These are phyloP conservation scores for Aspergillus fischeri DNA, from an alignment of 2,329 filamentous ascomycete species.

Conservation along the genomic window DNA sequence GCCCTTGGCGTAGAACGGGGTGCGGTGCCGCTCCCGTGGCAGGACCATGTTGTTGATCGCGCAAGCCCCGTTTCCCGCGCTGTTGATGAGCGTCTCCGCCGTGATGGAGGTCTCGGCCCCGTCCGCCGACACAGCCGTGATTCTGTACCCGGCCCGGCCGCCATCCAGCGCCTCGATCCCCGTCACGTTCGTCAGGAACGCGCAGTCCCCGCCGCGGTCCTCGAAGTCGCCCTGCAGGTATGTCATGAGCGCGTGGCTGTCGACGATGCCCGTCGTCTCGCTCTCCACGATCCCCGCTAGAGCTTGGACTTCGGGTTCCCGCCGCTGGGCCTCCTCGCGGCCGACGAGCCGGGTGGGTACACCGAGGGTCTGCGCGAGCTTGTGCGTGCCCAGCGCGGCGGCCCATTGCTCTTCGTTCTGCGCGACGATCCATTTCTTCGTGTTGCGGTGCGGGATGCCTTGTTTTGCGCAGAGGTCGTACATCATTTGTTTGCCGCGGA, in stretches of 20 bases:
- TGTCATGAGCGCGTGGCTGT: conserved; percentile 81
- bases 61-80: conserved; percentile 75
- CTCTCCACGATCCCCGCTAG: conserved; percentile 73
- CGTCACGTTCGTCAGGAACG: conserved; percentile 64
- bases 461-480: conserved; percentile 71
- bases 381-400: conserved; percentile 51
- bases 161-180: conserved; percentile 51
- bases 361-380: conserved; percentile 50
- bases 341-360: conserved; percentile 72
- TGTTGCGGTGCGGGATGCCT: conserved; percentile 66
- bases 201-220: conserved; percentile 68
- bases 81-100: conserved; percentile 74
- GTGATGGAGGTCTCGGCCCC: conserved; percentile 56
- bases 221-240: conserved; percentile 73
- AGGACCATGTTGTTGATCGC: conserved; percentile 78
- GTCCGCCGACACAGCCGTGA: conserved; percentile 48
- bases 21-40: conserved; percentile 46
- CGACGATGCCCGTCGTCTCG: conserved; percentile 82
- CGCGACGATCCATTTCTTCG: conserved; percentile 92
- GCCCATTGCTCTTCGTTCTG: conserved; percentile 68
- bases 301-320: conserved; percentile 74
- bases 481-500: conserved; percentile 69
- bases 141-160: conserved; percentile 64
- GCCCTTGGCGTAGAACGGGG: conserved; percentile 82
- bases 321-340: conserved; percentile 54